Base-by-base conservation (phyloP, 1,284 basidiomycete genomes). In the Boletus sp. region DNA sequence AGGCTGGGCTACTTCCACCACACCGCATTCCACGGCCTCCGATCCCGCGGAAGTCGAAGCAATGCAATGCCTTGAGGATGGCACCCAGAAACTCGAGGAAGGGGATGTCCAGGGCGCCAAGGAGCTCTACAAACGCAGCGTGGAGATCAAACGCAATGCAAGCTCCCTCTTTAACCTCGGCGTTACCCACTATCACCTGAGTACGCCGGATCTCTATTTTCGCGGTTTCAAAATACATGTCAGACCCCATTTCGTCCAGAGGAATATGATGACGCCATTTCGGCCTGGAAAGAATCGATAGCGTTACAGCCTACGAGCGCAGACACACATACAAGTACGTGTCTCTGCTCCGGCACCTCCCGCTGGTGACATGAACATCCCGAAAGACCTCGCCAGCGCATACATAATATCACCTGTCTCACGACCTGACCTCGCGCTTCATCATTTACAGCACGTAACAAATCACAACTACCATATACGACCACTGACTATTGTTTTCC, bases 291-390 rank as follows among this genome's bases (percentile, higher is more conserved):
- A 58, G 86, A 90, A 60, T 90, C 88, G 3, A 88, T 94, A 53
- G 69, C 77, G 23, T 72, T 95, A 40, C 83, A 92, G 54, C 94
- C 93, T 9, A 80, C 83, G 43, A 92, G 88, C 55, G 78, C 94
- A 2, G 93, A 96, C 65, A 87, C 93, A 17, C 93, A 96, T 69
- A 95, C 91, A 23, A 96, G 94, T 92, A 64, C 59, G 82, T 75
- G 38, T 51, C 48, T 51, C 56, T 53, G 50, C 41, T 44, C 39
- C 48, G 41, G 37, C 46, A 55, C 39, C 40, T 49, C 38, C 52
- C 53, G 54, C 39, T 48, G 40, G 23, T 67, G 66, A 68, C 64
- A 66, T 50, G 49, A 53, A 13, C 42, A 39, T 50, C 35, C 56
- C 54, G 48, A 51, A 59, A 94, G 91, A 94, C 72, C 74, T 97